These are phyloP conservation scores for Pichia sp. DNA, from an alignment of 1,139 yeast genomes.

Conservation along the genomic window DNA sequence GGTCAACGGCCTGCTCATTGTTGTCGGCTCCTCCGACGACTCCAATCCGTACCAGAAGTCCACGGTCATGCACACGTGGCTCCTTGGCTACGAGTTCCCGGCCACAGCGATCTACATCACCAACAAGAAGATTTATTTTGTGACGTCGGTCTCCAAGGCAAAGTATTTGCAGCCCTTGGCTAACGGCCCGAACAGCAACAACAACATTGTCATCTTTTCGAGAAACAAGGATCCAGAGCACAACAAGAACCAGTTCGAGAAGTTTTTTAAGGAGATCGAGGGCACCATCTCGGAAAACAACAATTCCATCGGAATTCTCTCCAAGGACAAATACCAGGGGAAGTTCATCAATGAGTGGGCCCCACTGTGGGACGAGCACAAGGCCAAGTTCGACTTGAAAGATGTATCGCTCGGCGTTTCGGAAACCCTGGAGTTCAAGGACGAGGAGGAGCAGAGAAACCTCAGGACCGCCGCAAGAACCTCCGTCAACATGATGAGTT, in stretches of 20 bases:
- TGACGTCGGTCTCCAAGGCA: conserved; percentile 87
- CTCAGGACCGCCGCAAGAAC: conserved; percentile 73
- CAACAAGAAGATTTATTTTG: conserved; percentile 55
- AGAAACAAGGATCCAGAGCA: conserved; percentile 80
- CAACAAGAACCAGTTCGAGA: conserved; percentile 61
- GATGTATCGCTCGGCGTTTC: conserved; percentile 60
- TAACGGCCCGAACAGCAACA: conserved; percentile 17
- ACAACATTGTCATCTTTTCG: conserved; percentile 61
- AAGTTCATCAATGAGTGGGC: conserved; percentile 80
- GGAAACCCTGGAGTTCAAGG: conserved; percentile 68
- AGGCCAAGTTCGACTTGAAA: conserved; percentile 41
- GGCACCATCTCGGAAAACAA: conserved; percentile 38
- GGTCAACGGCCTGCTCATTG: conserved; percentile 56
- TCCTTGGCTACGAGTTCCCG: conserved; percentile 91
- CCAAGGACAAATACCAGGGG: conserved; percentile 73
- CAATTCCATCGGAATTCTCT: conserved; percentile 55
- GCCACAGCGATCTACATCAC: conserved; percentile 75
- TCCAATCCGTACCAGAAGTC: conserved; percentile 90
- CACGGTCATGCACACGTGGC: conserved; percentile 85
- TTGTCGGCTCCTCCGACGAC: conserved; percentile 80
- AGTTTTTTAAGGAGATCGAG: conserved; percentile 48
- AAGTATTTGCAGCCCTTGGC: conserved; percentile 64
- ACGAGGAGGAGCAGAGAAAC: conserved; percentile 67
- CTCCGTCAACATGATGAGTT: conserved; percentile 76
- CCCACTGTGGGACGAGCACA: conserved; percentile 45